Base-by-base conservation (phyloP, 371 early-diverging fungal species). In the Mucor irregularis region DNA sequence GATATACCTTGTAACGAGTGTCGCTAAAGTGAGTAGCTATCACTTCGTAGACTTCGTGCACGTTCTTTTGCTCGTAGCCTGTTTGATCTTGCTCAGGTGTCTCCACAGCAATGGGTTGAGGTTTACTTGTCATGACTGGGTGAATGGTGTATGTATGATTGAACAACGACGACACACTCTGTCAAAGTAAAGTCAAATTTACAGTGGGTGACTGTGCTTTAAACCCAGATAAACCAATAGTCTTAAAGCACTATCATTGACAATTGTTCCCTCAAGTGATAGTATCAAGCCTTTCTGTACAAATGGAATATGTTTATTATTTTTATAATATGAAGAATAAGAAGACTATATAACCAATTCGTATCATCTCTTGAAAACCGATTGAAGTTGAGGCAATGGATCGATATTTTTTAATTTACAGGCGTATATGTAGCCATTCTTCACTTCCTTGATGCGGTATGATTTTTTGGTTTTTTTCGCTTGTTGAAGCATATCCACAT, bases 21-120 rank as follows among this genome's bases (percentile, higher is more conserved):
- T 89, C 88, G 63, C 91, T 91, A 57, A 98, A 98, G 68, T 98
- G 98, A 17, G 73, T 61, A 0, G 98, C 97, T 47, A 98, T 98
- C 9, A 78, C 78, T 64, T 98, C 84, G 70, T 98, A 98, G 1
- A 98, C 97, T 46, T 83, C 62, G 65, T 95, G 96, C 19, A 97
- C 97, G 49, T 92, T 85, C 53, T 76, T 65, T 69, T 85, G 68
- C 68, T 95, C 95, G 47, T 89, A 84, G 22, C 63, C 72, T 25
- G 64, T 65, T 28, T 78, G 73, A 47, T 73, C 73, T 46, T 80
- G 60, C 16, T 56, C 62, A 9, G 84, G 79, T 28, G 69, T 74
- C 29, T 80, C 71, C 0, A 84, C 76, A 33, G 82, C 78, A 0
- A 81, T 56, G 5, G 84, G 84, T 33, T 84, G 82, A 43, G 82